phyloP scores from a whole-genome alignment of 1,284 basidiomycete species.

The Pholiota adiposa region DNA sequence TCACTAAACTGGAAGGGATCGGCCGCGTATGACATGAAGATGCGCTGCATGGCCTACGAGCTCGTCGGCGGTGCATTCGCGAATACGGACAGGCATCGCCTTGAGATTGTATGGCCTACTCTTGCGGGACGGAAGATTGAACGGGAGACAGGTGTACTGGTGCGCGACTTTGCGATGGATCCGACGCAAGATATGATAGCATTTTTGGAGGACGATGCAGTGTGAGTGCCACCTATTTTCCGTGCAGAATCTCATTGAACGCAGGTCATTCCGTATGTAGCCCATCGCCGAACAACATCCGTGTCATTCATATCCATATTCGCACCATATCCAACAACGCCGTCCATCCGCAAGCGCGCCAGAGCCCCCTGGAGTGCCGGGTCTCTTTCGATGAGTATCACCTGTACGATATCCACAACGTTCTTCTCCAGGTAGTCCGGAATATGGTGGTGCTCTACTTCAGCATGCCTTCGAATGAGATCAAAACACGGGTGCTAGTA shows the following conservation, averaged over 20 bases:
- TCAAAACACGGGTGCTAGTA: not conserved
- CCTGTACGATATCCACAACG: not conserved
- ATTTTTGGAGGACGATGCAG: not conserved
- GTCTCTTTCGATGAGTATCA: not conserved
- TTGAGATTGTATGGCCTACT: not conserved
- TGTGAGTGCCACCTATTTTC: not conserved
- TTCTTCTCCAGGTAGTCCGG: not conserved
- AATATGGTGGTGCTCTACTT: not conserved
- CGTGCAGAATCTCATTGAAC: too few relatives aligned
- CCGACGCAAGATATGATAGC: not conserved
- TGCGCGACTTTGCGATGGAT: not conserved
- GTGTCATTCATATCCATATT: not conserved
- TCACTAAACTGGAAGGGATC: not conserved
- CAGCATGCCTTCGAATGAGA: not conserved
- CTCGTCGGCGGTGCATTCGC: not conserved
- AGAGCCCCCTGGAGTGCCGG: not conserved
- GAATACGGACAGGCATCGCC: not conserved
- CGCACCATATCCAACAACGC: not conserved
- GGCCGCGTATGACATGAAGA: not conserved
- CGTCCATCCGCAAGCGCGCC: not conserved
- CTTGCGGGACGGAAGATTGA: not conserved
- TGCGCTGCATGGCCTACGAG: not conserved
- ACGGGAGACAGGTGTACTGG: not conserved
- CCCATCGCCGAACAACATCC: not conserved
- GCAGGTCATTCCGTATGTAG: not conserved